Conservation (phyloP, 2,329 filamentous ascomycete species). For the Diplocarpon rosae region DNA sequence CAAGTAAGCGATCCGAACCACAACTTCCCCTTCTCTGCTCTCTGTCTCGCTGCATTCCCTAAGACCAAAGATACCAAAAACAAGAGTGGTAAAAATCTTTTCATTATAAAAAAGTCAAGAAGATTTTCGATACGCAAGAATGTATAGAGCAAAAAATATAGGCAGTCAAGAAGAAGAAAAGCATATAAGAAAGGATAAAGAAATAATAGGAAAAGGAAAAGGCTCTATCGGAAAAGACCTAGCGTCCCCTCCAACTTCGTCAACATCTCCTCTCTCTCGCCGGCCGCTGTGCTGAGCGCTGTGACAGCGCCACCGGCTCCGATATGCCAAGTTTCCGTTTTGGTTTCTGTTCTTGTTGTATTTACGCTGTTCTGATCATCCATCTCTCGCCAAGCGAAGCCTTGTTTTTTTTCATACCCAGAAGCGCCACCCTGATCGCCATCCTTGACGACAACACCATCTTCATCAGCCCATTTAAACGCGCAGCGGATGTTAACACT, state of each 20-base stretch:
- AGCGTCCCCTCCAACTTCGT: conserved; percentile 41
- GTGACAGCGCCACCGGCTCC: conserved; percentile 89
- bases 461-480: conserved; percentile 59
- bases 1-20: no score
- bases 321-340: conserved; percentile 64
- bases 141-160: no score
- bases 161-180: not conserved
- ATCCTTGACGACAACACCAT: not conserved
- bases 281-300: conserved; percentile 65
- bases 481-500: conserved; percentile 82
- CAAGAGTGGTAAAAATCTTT: no score
- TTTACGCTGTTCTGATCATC: not conserved
- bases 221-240: conserved; percentile 16
- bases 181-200: not conserved
- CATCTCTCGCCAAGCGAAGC: not conserved
- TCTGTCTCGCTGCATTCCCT: no score
- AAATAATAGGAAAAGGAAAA: not conserved
- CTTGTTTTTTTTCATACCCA: not conserved
- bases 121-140: no score
- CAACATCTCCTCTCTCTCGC: conserved; percentile 86
- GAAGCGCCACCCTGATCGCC: no score
- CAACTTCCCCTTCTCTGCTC: no score
- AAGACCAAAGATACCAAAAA: no score
- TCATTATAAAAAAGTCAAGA: no score
- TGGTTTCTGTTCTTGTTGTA: conserved; percentile 26